phyloP scores from a whole-genome alignment of 208 protist species.

The Porcisia deanei region DNA sequence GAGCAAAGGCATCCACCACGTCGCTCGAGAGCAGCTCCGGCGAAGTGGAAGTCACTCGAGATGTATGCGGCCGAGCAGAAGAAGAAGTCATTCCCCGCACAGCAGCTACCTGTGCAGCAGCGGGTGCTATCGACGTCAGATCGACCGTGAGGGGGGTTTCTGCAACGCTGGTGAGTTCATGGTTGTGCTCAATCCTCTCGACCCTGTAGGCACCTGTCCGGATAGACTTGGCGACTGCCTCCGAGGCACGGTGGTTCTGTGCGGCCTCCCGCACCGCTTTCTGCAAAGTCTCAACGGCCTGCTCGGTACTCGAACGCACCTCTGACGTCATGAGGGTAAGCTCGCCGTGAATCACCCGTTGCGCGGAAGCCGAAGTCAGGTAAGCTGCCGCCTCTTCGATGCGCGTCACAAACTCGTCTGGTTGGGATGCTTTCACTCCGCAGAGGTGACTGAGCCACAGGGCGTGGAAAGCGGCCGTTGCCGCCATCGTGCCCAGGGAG shows the following conservation, averaged over 20 bases:
- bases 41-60: too few relatives aligned
- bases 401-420: conserved; percentile 51
- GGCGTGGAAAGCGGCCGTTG: conserved; percentile 29
- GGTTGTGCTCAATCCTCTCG: not conserved
- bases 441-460: conserved; percentile 65
- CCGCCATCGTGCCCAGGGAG: conserved; percentile 9
- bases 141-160: not conserved
- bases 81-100: not conserved
- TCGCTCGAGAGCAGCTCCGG: not conserved
- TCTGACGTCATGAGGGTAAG: conserved; percentile 8
- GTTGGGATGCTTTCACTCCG: conserved; percentile 40
- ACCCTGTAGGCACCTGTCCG: conserved; percentile 37
- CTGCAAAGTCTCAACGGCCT: conserved; percentile 23
- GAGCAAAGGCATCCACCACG: conserved; percentile 28
- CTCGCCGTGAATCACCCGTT: conserved; percentile 7
- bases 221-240: conserved; percentile 49
- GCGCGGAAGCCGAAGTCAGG: not conserved
- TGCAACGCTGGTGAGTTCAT: not conserved
- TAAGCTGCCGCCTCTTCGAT: conserved; percentile 16
- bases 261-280: conserved; percentile 26
- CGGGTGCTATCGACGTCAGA: not conserved
- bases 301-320: conserved; percentile 8
- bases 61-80: not conserved
- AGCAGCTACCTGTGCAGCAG: not conserved
- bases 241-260: conserved; percentile 13